Base-by-base conservation (phyloP, 225 moss, liverwort and hornwort species). In the Physcomitrellopsis africana region DNA sequence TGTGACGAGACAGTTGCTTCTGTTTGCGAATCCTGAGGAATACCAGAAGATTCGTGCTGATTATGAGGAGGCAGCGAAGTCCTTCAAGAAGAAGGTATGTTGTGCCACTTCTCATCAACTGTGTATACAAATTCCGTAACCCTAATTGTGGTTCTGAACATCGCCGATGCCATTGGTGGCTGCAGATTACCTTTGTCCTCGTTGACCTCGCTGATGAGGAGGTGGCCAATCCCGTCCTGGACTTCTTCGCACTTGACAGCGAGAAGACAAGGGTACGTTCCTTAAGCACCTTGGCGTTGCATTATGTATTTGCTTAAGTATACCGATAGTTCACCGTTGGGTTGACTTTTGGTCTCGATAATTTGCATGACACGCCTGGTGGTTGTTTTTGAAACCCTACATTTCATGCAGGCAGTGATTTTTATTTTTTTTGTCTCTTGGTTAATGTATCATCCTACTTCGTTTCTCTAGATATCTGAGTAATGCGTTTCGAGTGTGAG, bases 171-270 rank as follows among this genome's bases (percentile, higher is more conserved):
- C 3, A 69, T 61, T 27, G 27, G 20, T 72, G 59, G 22, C 52
- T 79, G 87, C 96, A 96, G 96, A 81, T 96, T 54, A 67, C 85
- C 44, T 96, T 92, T 73, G 93, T 96, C 41, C 84, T 85, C 11
- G 83, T 96, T 19, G 89, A 93, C 70, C 80, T 93, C 27, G 84
- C 85, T 15, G 83, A 96, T 70, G 76, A 82, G 59, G 93, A 90
- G 58, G 79, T 87, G 61, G 89, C 92, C 24, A 43, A 72, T 43
- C 87, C 86, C 1, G 86, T 96, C 44, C 70, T 86, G 69, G 90
- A 92, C 0, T 93, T 77, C 53, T 96, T 96, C 55, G 79, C 88
- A 18, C 81, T 96, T 19, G 76, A 81, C 3, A 81, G 72, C 44
- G 89, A 90, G 17, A 75, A 88, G 60, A 76, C 96, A 23, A 80